Evolutionary conservation across 768 basidiomycete genomes (phyloP).

Genomic region (Nevesoporus exiguus): DNA sequence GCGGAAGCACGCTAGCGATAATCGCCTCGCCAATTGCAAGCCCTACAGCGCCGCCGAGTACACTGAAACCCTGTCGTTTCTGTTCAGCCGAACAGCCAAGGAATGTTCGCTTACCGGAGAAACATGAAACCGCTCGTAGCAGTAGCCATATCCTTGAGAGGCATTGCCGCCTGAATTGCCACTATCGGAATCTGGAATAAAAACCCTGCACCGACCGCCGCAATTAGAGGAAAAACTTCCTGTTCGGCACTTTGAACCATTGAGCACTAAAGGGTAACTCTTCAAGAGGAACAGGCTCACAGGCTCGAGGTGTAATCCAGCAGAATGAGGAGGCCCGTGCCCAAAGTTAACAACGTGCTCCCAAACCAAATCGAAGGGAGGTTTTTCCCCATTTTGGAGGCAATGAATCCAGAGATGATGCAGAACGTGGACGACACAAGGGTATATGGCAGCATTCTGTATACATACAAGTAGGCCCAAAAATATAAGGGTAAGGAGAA

Average conservation of each 20-base stretch:
- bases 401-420: constrained; percentile 52
- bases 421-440: constrained; percentile 53
- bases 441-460: constrained; percentile 71
- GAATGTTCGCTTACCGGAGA: constrained; percentile 43
- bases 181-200: constrained; percentile 69
- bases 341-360: constrained; percentile 56
- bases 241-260: constrained; percentile 47
- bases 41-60: constrained; percentile 69
- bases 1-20: constrained; percentile 51
- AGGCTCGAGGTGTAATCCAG: constrained; percentile 54
- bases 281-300: constrained; percentile 32
- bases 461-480: background rate
- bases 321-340: constrained; percentile 70
- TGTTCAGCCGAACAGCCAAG: background rate
- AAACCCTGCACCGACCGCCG: constrained; percentile 59
- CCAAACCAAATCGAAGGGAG: constrained; percentile 61
- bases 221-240: constrained; percentile 61
- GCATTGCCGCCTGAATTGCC: constrained; percentile 84
- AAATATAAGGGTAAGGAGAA: constrained; percentile 29
- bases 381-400: constrained; percentile 56
- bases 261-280: background rate
- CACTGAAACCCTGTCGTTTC: constrained; percentile 34
- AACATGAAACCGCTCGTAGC: constrained; percentile 69
- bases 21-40: constrained; percentile 73
- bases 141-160: constrained; percentile 81